phyloP scores from a whole-genome alignment of 768 basidiomycete species.

The Cystoderma amianthinum region DNA sequence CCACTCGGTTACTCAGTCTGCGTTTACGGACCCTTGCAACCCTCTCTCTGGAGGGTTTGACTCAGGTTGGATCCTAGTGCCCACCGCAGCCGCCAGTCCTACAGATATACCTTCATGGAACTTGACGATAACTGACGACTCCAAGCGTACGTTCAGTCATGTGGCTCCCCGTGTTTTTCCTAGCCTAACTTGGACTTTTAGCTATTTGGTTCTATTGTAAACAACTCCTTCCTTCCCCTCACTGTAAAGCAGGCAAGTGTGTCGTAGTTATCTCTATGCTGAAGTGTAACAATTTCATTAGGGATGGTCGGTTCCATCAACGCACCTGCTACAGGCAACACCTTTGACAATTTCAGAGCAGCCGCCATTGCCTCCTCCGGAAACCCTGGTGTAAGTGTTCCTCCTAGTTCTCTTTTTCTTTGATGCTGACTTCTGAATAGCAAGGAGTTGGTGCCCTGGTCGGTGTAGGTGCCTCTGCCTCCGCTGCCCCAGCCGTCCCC shows the following conservation, averaged over 20 bases:
- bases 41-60: constrained; percentile 42
- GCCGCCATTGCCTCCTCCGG: constrained; percentile 22
- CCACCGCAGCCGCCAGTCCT: constrained; percentile 13
- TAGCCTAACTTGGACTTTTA: constrained; percentile 7
- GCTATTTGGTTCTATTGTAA: constrained; percentile 61
- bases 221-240: constrained; percentile 28
- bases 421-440: constrained; percentile 13
- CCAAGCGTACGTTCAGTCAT: constrained; percentile 28
- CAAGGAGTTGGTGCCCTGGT: constrained; percentile 33
- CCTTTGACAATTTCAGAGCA: constrained; percentile 26
- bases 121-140: constrained; percentile 41
- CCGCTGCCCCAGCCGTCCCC: constrained; percentile 29
- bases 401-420: constrained; percentile 1
- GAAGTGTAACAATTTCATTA: constrained; percentile 1
- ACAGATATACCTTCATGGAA: constrained; percentile 32
- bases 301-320: constrained; percentile 52
- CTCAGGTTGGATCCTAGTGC: constrained; percentile 43
- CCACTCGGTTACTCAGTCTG: constrained; percentile 47
- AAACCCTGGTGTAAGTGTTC: constrained; percentile 23
- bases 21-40: constrained; percentile 36
- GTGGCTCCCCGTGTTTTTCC: neutral
- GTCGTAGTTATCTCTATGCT: neutral
- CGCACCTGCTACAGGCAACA: constrained; percentile 35
- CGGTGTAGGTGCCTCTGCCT: constrained; percentile 42
- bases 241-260: constrained; percentile 29